Evolutionary conservation across 441 rosid species (phyloP), one percentile per base, ranked within the genome.

Genomic region (Raphanus hybrid): DNA sequence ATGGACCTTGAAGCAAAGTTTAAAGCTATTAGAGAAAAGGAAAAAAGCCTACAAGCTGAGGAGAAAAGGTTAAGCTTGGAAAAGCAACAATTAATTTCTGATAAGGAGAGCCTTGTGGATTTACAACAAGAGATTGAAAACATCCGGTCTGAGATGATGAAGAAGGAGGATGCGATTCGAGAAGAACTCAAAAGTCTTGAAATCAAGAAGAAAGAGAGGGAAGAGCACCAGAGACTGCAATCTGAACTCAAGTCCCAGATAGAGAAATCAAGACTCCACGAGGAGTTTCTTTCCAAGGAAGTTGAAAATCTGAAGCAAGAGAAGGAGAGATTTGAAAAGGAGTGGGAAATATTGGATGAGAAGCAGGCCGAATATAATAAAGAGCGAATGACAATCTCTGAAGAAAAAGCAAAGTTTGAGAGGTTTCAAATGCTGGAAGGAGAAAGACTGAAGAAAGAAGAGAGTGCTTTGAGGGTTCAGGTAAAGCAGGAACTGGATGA

Each of bases 341-440:
- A 92, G 65, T 87, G 95, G 92, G 92, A 88, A 76, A 87, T 78
- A 75, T 82, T 94, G 85, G 94, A 91, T 86, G 93, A 85, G 81
- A 91, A 89, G 82, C 90, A 86, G 69, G 84, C 75, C 64, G 90
- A 85, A 69, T 81, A 84, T 57, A 75, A 39, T 63, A 82, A 85
- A 81, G 88, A 81, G 72, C 86, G 67, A 74, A 79, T 78, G 75
- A 73, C 62, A 65, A 69, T 86, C 78, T 81, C 66, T 67, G 87
- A 87, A 68, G 93, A 87, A 83, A 89, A 86, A 74, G 86, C 81
- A 8, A 88, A 83, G 79, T 70, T 88, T 11, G 85, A 85, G 66
- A 86, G 82, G 79, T 69, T 82, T 76, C 84, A 64, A 83, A 74
- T 34, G 55, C 78, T 77, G 43, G 91, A 86, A 80, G 78, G 84